phyloP scores from a whole-genome alignment of 495 filamentous ascomycete genomes.

The Neurospora sp. region DNA sequence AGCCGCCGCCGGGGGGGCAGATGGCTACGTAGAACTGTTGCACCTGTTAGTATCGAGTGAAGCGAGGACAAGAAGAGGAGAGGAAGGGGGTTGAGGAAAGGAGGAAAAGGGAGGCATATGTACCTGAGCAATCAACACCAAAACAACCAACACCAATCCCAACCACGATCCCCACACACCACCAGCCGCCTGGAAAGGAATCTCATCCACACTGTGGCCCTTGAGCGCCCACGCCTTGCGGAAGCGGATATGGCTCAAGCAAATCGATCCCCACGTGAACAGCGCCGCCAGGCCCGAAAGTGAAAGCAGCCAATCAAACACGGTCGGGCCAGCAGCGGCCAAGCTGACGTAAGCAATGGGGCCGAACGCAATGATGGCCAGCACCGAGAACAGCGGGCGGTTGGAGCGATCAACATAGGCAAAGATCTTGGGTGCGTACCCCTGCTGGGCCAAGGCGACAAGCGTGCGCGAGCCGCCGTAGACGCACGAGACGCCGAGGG shows the following conservation, averaged over 20 bases:
- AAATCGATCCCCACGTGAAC: slow-evolving; percentile 69
- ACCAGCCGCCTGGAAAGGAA: slow-evolving; percentile 56
- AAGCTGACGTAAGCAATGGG: slow-evolving; percentile 47
- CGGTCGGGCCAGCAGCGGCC: slow-evolving; percentile 29
- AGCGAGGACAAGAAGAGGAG: background rate
- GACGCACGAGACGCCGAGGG: slow-evolving; percentile 55
- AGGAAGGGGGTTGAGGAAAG: background rate
- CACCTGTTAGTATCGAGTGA: background rate
- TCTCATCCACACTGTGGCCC: slow-evolving; percentile 55
- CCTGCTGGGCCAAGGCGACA: slow-evolving; percentile 50
- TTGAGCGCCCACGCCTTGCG: slow-evolving; percentile 53
- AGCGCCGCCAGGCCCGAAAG: slow-evolving; percentile 60
- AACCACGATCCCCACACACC: slow-evolving; percentile 60
- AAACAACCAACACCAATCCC: slow-evolving; percentile 47
- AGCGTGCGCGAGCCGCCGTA: slow-evolving; percentile 61
- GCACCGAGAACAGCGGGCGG: slow-evolving; percentile 43
- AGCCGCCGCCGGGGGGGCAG: slow-evolving; percentile 30
- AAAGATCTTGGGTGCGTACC: slow-evolving; percentile 47
- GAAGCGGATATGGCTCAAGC: slow-evolving; percentile 57
- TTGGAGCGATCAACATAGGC: slow-evolving; percentile 49
- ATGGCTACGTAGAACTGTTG: slow-evolving; percentile 42
- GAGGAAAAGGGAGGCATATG: slow-evolving; percentile 5
- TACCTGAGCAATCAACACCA: slow-evolving; percentile 56
- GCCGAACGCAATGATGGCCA: slow-evolving; percentile 37
- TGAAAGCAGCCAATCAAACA: slow-evolving; percentile 60